phyloP scores from a whole-genome alignment of 164 flowering plant species.

The Dillenia turbinata region DNA sequence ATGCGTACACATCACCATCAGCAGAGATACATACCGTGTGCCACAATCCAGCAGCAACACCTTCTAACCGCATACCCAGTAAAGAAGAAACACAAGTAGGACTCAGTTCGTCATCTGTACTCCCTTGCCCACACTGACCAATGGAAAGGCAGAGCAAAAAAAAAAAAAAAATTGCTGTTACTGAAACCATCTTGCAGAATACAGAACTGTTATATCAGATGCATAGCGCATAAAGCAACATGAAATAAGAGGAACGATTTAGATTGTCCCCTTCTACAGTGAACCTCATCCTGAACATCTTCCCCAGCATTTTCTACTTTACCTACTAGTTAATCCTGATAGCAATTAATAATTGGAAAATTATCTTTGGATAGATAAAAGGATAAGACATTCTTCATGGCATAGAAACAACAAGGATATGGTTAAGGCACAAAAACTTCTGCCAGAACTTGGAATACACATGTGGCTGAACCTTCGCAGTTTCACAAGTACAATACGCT shows the following conservation, averaged over 20 bases:
- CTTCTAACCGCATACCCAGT: constrained; percentile 66
- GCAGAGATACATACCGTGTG: constrained; percentile 86
- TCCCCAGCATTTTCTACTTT: constrained; percentile 38
- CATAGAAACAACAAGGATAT: no score
- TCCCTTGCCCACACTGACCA: constrained; percentile 93
- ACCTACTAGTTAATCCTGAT: constrained; percentile 35
- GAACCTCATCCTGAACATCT: constrained; percentile 39
- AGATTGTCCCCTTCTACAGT: constrained; percentile 16
- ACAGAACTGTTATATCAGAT: no score
- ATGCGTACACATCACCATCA: constrained; percentile 87
- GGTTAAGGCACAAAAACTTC: no score
- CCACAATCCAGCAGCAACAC: constrained; percentile 90
- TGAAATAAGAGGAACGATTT: no score
- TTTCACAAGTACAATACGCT: no score
- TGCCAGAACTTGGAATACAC: no score
- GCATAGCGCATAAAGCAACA: no score
- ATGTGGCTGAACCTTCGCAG: no score
- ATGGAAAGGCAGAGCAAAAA: constrained; percentile 13
- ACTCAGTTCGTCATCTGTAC: constrained; percentile 91
- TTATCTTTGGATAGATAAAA: no score
- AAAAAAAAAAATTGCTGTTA: no score
- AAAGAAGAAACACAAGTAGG: constrained; percentile 85
- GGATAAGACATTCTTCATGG: no score
- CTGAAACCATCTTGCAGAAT: no score
- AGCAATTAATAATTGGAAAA: constrained; percentile 14